Percentiles rank a stretch among this genome's conserved stretches.
Conservation (phyloP, 2,329 filamentous ascomycete genomes). For the Hypoxylon sp. region DNA sequence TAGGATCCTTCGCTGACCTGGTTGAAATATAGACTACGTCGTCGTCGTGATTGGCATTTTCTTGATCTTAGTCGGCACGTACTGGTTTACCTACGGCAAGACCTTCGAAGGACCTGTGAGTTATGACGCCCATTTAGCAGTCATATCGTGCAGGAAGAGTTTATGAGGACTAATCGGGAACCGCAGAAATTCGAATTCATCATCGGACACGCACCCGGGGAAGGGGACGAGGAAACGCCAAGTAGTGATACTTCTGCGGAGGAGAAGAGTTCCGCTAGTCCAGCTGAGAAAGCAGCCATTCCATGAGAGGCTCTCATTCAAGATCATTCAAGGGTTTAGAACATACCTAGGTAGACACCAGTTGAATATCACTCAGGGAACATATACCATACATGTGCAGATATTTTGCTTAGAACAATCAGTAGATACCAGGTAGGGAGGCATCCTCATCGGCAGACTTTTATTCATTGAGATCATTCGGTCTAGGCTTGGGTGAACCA, state of each 20-base stretch:
- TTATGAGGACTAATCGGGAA: not conserved
- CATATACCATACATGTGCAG: too few relatives aligned
- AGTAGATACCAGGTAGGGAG: too few relatives aligned
- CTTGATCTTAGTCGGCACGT: constrained; percentile 38
- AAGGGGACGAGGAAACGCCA: constrained; percentile 33
- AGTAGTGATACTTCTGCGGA: not conserved
- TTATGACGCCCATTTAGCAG: not conserved
- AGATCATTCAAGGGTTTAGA: not conserved
- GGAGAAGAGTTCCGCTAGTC: constrained; percentile 17
- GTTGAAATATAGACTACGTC: constrained; percentile 46
- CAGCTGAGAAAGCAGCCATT: constrained; percentile 29
- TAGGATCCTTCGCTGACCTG: not conserved
- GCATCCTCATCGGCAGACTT: too few relatives aligned
- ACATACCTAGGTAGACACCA: not conserved
- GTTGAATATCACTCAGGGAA: not conserved
- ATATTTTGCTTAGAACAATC: too few relatives aligned
- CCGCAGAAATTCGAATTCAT: constrained; percentile 42
- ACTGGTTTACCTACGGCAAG: constrained; percentile 40
- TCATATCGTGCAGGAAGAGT: not conserved
- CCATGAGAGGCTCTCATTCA: not conserved
- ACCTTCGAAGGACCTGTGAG: constrained; percentile 44
- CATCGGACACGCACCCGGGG: constrained; percentile 32
- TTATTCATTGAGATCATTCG: too few relatives aligned
- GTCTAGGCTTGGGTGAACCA: too few relatives aligned
- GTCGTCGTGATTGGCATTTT: constrained; percentile 50